Evolutionary conservation across 2,329 filamentous ascomycete species (phyloP), one percentile per base, ranked within the genome.

Genomic region (Fusarium guadeloupense): DNA sequence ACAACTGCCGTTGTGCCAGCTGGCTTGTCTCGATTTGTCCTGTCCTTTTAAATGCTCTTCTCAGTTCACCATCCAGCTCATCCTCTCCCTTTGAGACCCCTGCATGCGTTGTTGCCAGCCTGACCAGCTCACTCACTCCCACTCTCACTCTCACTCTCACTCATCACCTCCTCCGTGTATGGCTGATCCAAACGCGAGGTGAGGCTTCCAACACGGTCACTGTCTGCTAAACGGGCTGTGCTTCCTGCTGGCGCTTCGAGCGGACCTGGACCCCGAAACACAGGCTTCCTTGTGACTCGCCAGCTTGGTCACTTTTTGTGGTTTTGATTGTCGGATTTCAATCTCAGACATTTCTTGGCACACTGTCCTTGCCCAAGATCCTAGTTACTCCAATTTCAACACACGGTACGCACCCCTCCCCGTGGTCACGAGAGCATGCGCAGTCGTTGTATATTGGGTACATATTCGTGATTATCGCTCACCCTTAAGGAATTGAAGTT

Each of bases 11-110:
- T 54, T 49, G 41, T 51, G 64, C 63, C 66, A 69, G 57, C 61
- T 69, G 66, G 66, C 66, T 65, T 48, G 31, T 44, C 49, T 59
- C 50, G 43, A 67, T 58, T 62, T 68, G 66, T 39, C 45, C 58
- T 21, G 35, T 51, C 39, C 44, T 54, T 19, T 54, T n/a, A 50
- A 43, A 35, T 55, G 28, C 16, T 41, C 41, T 31, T 58, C 44
- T 47, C 53, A 43, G 46, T 48, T 52, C 47, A 58, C 56, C 37
- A 51, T 46, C 49, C 42, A 54, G 26, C 46, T 53, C 61, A 46
- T 58, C 30, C 20, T 34, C 25, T 39, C 45, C 35, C 34, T 49
- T 59, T 45, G 37, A 63, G 59, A 56, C 45, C 42, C 59, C 61
- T 64, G 59, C 60, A 54, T 63, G 38, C 41, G 33, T 46, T 43